Evolutionary conservation across 306 rosid genomes (phyloP), one percentile per base, ranked within the genome.

Genomic region (Quercus aquifolioides): DNA sequence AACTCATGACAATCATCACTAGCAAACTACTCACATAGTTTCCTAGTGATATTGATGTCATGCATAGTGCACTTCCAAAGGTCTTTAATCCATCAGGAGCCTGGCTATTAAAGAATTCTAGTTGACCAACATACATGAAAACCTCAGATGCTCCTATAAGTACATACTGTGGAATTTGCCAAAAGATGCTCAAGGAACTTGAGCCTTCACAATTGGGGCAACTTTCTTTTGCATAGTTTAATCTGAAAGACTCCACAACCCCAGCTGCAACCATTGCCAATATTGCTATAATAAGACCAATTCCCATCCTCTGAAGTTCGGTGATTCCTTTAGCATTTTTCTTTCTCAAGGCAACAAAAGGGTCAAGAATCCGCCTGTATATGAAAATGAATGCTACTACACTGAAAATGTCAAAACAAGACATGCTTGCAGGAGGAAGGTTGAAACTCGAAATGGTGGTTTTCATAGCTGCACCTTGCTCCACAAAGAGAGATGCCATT

Each of bases 361-460:
- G 97, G 43, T 84, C 89, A 0, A 93, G 78, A 18, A 88, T 78
- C 52, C 91, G 78, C 30, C 94, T 60, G 55, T 85, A 91, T 4
- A 91, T 65, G 90, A 91, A 91, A 77, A 91, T 91, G 85, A 91
- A 87, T 20, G 83, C 68, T 0, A 89, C 92, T 2, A 93, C 97
- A 14, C 96, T 91, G 35, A 89, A 86, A 18, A 93, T 93, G 85
- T 93, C 97, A 26, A 93, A 93, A 79, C 90, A 74, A 5, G 97
- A 93, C 97, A 93, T 93, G 88, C 96, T 88, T 68, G 97, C 97
- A 0, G 96, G 97, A 25, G 96, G 97, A 68, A 92, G 76, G 59
- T 87, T 84, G 81, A 93, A 93, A 31, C 74, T 54, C 15, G 90
- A 83, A 5, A 93, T 26, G 64, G 63, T 81, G 21, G 92, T 89